These are phyloP conservation scores for Zygosaccharomyces pseudobailii DNA, from an alignment of 1,139 yeast genomes.

Conservation along the genomic window DNA sequence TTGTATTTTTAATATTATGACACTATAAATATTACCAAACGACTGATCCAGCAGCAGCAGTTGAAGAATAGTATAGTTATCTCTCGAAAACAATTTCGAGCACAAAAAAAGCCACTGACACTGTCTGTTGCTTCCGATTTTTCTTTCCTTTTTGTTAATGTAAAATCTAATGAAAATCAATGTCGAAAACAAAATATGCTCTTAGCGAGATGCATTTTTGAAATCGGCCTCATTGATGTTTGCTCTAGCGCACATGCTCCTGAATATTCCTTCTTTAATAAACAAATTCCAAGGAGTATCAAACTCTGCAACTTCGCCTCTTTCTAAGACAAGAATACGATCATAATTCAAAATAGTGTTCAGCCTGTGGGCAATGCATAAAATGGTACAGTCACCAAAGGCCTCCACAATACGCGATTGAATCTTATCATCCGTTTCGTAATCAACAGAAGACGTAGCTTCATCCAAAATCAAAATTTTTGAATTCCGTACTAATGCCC, in stretches of 20 bases:
- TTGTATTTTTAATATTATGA: background rate
- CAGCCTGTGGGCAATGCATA: conserved; percentile 77
- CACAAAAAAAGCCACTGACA: background rate
- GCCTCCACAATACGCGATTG: conserved; percentile 60
- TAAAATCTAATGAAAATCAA: background rate
- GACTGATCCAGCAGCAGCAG: background rate
- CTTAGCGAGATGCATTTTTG: background rate
- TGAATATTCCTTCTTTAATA: conserved; percentile 44
- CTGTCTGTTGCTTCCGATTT: background rate
- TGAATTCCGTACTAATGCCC: conserved; percentile 69
- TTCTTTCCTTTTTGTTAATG: background rate
- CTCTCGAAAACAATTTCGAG: background rate
- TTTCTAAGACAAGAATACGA: conserved; percentile 58
- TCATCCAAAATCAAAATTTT: conserved; percentile 70
- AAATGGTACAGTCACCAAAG: conserved; percentile 60
- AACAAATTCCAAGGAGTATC: conserved; percentile 51
- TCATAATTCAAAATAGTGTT: conserved; percentile 65
- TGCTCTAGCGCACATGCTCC: conserved; percentile 58
- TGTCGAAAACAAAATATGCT: no score
- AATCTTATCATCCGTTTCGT: conserved; percentile 67
- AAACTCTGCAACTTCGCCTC: conserved; percentile 56
- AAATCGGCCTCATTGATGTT: conserved; percentile 44
- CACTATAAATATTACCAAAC: background rate
- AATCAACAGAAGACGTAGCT: conserved; percentile 80
- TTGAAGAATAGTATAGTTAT: background rate